Percentiles rank a stretch among this genome's conserved stretches.
Evolutionary conservation across 2,329 filamentous ascomycete genomes (phyloP).

Genomic region (Aspergillus thermomutatus): DNA sequence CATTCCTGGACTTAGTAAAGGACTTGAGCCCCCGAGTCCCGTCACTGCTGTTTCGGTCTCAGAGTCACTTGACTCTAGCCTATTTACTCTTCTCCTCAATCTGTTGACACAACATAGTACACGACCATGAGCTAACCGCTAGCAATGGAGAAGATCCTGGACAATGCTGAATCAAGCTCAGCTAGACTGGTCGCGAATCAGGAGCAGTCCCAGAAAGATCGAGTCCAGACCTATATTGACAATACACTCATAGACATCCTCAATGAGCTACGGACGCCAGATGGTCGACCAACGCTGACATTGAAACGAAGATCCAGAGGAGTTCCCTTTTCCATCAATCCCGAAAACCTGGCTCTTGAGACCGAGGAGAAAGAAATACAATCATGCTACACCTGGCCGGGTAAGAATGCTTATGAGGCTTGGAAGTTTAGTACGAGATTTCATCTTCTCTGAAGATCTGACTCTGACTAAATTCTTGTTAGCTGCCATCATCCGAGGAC

Average conservation of each 20-base stretch:
- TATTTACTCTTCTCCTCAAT: neutral
- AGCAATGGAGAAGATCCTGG: neutral
- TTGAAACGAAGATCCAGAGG: slow-evolving; percentile 25
- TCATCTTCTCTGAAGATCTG: neutral
- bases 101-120: neutral
- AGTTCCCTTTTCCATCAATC: slow-evolving; percentile 25
- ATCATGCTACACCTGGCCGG: slow-evolving; percentile 53
- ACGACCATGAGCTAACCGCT: neutral
- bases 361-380: slow-evolving; percentile 13
- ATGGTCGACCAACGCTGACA: slow-evolving; percentile 28
- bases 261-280: slow-evolving; percentile 21
- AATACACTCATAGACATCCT: slow-evolving; percentile 22
- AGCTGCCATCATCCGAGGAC: slow-evolving; percentile 55
- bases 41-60: neutral
- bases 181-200: neutral
- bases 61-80: neutral
- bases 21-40: neutral
- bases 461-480: slow-evolving; percentile 10
- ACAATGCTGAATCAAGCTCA: neutral
- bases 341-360: slow-evolving; percentile 27
- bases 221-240: slow-evolving; percentile 30
- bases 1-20: neutral
- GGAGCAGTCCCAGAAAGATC: slow-evolving; percentile 7
- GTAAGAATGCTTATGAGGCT: slow-evolving; percentile 53
- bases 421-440: slow-evolving; percentile 46